A percentile compares a stretch with the other conserved stretches of the same genome.
Evolutionary conservation across 441 rosid genomes (phyloP).

Genomic region (Omphalea diandra): DNA sequence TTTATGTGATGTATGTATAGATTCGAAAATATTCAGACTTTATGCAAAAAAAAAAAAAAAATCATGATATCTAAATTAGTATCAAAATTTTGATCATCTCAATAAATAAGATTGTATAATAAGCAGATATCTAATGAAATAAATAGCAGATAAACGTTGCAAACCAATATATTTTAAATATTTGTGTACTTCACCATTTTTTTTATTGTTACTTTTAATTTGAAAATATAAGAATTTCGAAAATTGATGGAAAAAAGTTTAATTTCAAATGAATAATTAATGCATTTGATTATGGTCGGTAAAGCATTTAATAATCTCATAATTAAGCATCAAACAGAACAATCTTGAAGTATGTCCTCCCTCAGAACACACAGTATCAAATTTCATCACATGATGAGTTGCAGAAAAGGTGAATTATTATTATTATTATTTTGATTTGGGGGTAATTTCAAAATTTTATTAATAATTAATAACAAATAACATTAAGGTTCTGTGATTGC

Average conservation of each 20-base stretch:
- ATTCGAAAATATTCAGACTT: too few relatives aligned
- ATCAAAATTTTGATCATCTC: too few relatives aligned
- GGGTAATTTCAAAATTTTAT: not conserved
- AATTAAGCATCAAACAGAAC: slow-evolving; percentile 8
- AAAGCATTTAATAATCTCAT: slow-evolving; percentile 12
- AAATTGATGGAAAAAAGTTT: too few relatives aligned
- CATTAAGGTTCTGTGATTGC: not conserved
- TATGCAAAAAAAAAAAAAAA: too few relatives aligned
- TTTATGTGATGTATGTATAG: too few relatives aligned
- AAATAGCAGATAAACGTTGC: too few relatives aligned
- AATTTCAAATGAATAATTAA: not conserved
- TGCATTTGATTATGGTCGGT: slow-evolving; percentile 4
- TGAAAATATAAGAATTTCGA: not conserved
- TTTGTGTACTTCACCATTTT: too few relatives aligned
- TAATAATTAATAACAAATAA: not conserved
- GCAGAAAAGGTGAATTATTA: slow-evolving; percentile 13
- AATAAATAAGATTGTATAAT: too few relatives aligned
- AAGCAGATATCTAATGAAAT: too few relatives aligned
- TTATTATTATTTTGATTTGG: slow-evolving; percentile 15
- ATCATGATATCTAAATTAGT: too few relatives aligned
- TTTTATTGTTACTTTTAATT: not conserved
- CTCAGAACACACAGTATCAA: slow-evolving; percentile 20
- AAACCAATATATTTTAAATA: too few relatives aligned
- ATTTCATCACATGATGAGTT: slow-evolving; percentile 30
- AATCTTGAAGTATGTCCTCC: slow-evolving; percentile 26